Evolutionary conservation across 2,329 filamentous ascomycete species (phyloP), one percentile per base, ranked within the genome.

Genomic region (Talaromyces sp.): DNA sequence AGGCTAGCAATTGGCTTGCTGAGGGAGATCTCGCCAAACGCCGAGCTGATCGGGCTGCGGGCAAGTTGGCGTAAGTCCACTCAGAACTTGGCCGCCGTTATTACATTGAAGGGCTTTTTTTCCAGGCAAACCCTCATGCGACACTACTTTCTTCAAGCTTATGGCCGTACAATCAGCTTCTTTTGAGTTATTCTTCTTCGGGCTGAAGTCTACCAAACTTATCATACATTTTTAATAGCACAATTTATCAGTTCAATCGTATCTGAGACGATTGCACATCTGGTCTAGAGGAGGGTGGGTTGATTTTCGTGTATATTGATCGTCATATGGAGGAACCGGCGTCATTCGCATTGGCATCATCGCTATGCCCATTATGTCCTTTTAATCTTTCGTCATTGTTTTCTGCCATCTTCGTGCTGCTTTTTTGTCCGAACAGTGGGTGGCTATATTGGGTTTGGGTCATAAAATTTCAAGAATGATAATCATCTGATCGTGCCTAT

Each of bases 1-100:
- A 97, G 75, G 94, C 94, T 6, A 92, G 91, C 75, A 86, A 85
- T 69, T 95, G 90, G 87, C 81, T 99, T 39, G 94, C 91, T 0
- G 92, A 97, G 75, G 91, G 91, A n/a, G 94, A 99, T 67, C 74
- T 88, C 36, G 81, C 84, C 66, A 79, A 81, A 61, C 83, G 91
- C 67, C 82, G 73, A 64, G 78, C 75, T 22, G 74, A 67, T 73
- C 60, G 84, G 40, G 63, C 66, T 25, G 61, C 60, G 65, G 67
- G 56, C 70, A 70, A 66, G 17, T 19, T 60, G 48, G 48, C 54
- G 13, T 60, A 54, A 15, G 33, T 25, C 7, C 28, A 17, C 13
- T 33, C 17, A n/a, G 11, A 35, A 35, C 13, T 15, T 3, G 21
- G 28, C 6, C 36, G 25, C 10, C 21, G 21, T 11, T 6, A 36